Evolutionary conservation across 805 yeast genomes (phyloP).

Genomic region (Torulaspora gathmanii): DNA sequence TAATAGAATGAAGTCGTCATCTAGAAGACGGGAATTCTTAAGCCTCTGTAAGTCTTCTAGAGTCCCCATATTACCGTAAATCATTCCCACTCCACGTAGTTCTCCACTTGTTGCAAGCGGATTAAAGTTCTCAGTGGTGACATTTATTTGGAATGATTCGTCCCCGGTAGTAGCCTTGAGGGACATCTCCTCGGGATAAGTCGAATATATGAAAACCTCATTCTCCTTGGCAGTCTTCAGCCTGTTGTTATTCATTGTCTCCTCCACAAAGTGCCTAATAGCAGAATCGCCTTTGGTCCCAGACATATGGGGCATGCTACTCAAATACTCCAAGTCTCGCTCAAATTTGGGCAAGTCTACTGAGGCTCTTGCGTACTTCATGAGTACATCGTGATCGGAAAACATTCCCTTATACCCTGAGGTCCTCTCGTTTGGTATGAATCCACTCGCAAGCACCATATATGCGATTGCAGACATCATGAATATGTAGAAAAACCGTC

Average conservation of each 20-base stretch:
- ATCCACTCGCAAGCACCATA: conserved; percentile 53
- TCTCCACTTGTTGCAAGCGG: conserved; percentile 63
- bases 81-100: conserved; percentile 43
- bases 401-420: conserved; percentile 51
- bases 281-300: conserved; percentile 85
- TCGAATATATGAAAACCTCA: conserved; percentile 53
- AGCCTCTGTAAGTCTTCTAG: conserved; percentile 48
- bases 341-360: conserved; percentile 56
- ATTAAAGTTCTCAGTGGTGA: conserved; percentile 49
- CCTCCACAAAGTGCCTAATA: conserved; percentile 59
- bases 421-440: conserved; percentile 42
- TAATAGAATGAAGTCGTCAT: conserved; percentile 51
- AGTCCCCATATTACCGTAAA: conserved; percentile 68
- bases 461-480: conserved; percentile 57
- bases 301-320: conserved; percentile 79
- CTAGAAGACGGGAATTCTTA: conserved; percentile 35
- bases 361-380: conserved; percentile 45
- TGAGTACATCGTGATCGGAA: conserved; percentile 52
- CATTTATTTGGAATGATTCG: conserved; percentile 25
- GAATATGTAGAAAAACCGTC: conserved; percentile 67
- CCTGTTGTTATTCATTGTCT: conserved; percentile 55
- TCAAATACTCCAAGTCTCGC: conserved; percentile 62
- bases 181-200: conserved; percentile 51
- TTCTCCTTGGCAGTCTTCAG: conserved; percentile 39
- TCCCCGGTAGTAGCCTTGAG: conserved; percentile 24